Percentiles rank a stretch among this genome's conserved stretches.
Conservation (phyloP, 2,329 filamentous ascomycete genomes). For the Dactylellina haptotyla region DNA sequence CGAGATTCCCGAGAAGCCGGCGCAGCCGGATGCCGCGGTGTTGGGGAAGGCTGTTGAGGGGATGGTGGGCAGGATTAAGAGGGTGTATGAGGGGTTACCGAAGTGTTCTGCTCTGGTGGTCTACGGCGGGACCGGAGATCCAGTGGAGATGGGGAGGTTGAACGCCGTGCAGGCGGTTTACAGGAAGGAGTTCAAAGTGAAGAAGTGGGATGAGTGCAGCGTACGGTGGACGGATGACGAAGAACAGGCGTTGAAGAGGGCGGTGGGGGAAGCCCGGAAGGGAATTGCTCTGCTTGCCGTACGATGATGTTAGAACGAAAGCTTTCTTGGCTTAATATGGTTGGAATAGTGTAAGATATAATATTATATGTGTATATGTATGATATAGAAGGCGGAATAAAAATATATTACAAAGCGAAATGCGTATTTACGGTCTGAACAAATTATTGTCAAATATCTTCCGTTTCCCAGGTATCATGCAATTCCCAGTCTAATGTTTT, state of each 20-base stretch:
- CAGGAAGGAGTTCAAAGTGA: constrained; percentile 73
- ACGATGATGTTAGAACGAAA: constrained; percentile 64
- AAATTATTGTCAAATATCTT: not conserved
- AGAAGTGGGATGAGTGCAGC: constrained; percentile 73
- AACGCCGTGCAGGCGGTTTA: constrained; percentile 71
- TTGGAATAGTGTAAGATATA: not conserved
- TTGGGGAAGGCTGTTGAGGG: constrained; percentile 54
- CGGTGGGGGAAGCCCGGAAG: constrained; percentile 69
- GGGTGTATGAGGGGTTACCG: constrained; percentile 70
- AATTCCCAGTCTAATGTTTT: constrained; percentile 38
- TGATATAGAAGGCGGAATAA: not conserved
- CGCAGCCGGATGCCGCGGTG: constrained; percentile 24
- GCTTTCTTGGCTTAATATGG: not conserved
- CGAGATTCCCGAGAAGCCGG: constrained; percentile 16
- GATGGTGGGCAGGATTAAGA: constrained; percentile 63
- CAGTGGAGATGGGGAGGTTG: constrained; percentile 72
- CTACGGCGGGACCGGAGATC: constrained; percentile 74
- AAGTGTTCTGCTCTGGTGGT: constrained; percentile 74
- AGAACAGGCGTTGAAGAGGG: constrained; percentile 71
- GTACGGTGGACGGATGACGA: constrained; percentile 76
- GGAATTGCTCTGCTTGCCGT: constrained; percentile 74
- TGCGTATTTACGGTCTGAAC: not conserved
- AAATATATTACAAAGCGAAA: too few relatives aligned
- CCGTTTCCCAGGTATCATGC: constrained; percentile 31
- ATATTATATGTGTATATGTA: constrained; percentile 10